These are phyloP conservation scores for Wickerhamomyces canadensis DNA, from an alignment of 805 yeast species.

Conservation along the genomic window DNA sequence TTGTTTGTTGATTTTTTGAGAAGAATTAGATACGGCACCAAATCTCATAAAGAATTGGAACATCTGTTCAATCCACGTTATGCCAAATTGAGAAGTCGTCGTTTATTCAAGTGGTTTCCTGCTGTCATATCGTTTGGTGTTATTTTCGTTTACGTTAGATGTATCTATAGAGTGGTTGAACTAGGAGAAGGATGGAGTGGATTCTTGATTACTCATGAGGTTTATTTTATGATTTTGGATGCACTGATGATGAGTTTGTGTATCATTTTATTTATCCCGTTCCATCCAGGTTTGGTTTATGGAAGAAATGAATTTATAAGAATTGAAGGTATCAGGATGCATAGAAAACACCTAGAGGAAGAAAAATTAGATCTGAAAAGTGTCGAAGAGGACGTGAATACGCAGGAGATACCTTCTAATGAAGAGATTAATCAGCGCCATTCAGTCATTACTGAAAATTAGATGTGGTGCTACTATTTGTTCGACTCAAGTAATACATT, in stretches of 20 bases:
- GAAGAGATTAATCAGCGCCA: no score
- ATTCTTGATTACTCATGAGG: slow-evolving; percentile 52
- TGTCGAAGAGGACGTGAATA: no score
- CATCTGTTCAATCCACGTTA: slow-evolving; percentile 32
- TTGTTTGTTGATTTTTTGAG: slow-evolving; percentile 44
- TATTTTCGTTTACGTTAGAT: slow-evolving; percentile 54
- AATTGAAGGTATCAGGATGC: background rate
- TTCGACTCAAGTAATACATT: no score
- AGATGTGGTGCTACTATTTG: no score
- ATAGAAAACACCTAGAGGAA: background rate
- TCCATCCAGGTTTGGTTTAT: slow-evolving; percentile 62
- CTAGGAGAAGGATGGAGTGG: slow-evolving; percentile 71
- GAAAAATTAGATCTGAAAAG: background rate
- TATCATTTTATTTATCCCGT: slow-evolving; percentile 38
- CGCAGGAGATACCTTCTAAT: no score
- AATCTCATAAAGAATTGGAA: slow-evolving; percentile 22
- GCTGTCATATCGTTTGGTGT: slow-evolving; percentile 42
- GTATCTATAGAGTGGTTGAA: slow-evolving; percentile 70
- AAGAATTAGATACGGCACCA: slow-evolving; percentile 28
- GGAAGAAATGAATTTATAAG: slow-evolving; percentile 8
- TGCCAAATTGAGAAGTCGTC: slow-evolving; percentile 29
- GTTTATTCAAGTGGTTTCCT: slow-evolving; percentile 38
- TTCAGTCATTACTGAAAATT: no score
- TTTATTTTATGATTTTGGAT: slow-evolving; percentile 54
- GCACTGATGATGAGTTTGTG: slow-evolving; percentile 56